Evolutionary conservation across 2,329 filamentous ascomycete genomes (phyloP), one percentile per base, ranked within the genome.

Genomic region (Sarocladium strictum): DNA sequence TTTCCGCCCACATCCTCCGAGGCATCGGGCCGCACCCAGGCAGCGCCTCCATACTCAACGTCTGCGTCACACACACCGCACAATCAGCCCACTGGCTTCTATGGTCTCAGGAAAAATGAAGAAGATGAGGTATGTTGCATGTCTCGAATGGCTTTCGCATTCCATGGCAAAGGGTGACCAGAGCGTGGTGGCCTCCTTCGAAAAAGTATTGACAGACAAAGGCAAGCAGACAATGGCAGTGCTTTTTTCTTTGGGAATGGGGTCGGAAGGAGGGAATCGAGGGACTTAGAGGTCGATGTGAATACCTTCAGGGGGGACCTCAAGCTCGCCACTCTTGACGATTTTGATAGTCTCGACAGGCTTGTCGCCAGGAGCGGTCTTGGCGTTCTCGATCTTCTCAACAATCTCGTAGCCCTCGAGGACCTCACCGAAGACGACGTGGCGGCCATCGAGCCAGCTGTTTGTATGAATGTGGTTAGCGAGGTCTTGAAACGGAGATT

Each of bases 401-500:
- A 94, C 81, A 59, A 94, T 70, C 5, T 93, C 87, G 73, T 88
- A 89, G 69, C 90, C 90, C 77, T 94, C 89, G 62, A 94, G 79
- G 61, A 95, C 87, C 75, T 95, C 89, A 68, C 89, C 89, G 69
- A 94, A 94, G 67, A 94, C 89, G 65, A 94, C 90, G 76, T 94
- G 89, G 64, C 79, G 80, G 69, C 87, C 88, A 70, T 94, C 87
- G 66, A 94, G 84, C 87, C 90, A 93, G 58, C 84, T 87, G 57
- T 43, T n/a, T n/a, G 6, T 21, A 21, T 17, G 17, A 21, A 9
- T 21, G n/a, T 17, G n/a, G 17, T 43, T 43, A 43, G 35, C n/a
- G n/a, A n/a, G 6, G 23, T 43, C n/a, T n/a, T n/a, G n/a, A n/a
- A n/a, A n/a, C n/a, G n/a, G n/a, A n/a, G n/a, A n/a, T n/a, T n/a